A percentile compares a stretch with the other conserved stretches of the same genome.
Evolutionary conservation across 1,284 basidiomycete genomes (phyloP).

Genomic region (Heterobasidion irregulare): DNA sequence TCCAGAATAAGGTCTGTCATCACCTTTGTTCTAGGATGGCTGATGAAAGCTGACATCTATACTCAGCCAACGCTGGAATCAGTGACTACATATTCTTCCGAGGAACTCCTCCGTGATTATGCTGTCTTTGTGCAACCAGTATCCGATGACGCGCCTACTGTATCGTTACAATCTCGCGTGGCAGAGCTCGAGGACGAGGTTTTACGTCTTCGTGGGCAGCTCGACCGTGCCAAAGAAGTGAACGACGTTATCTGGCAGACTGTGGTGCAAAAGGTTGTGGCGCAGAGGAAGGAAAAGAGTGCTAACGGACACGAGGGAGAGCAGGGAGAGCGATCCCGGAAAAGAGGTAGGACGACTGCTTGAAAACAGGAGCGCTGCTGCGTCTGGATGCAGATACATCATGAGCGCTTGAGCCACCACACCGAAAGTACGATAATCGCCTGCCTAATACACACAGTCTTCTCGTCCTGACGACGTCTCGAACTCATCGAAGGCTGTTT

Average conservation of each 20-base stretch:
- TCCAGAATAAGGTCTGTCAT: constrained; percentile 29
- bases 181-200: constrained; percentile 71
- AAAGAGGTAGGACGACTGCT: constrained; percentile 4
- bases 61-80: constrained; percentile 8
- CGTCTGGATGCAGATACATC: too few relatives aligned
- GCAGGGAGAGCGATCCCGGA: constrained; percentile 5
- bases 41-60: neutral
- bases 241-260: constrained; percentile 90
- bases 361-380: neutral
- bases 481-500: too few relatives aligned
- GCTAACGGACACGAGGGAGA: constrained; percentile 9
- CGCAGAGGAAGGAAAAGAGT: constrained; percentile 22
- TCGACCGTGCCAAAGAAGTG: constrained; percentile 75
- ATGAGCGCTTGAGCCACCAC: too few relatives aligned
- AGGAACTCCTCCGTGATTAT: constrained; percentile 55
- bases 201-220: constrained; percentile 49
- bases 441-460: too few relatives aligned
- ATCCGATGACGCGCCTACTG: constrained; percentile 21
- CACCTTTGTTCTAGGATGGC: neutral
- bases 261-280: constrained; percentile 56
- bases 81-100: constrained; percentile 28
- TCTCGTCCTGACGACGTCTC: too few relatives aligned
- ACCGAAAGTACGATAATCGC: too few relatives aligned
- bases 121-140: constrained; percentile 44
- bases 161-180: constrained; percentile 44